A percentile compares a stretch with the other conserved stretches of the same genome.
Conservation (phyloP, 441 rosid species). For the Pelargonium cotyledonis region DNA sequence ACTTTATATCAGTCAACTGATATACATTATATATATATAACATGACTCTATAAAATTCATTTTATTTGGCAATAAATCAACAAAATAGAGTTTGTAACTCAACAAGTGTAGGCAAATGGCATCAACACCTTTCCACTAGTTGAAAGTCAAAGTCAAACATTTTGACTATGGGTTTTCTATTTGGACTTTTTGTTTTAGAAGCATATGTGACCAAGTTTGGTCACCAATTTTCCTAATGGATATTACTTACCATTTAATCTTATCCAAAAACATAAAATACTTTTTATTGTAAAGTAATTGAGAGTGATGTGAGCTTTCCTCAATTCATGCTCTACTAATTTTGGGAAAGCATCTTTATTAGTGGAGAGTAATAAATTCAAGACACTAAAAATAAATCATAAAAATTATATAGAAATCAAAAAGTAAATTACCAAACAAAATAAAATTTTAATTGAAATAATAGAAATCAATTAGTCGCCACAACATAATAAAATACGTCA, state of each 20-base stretch:
- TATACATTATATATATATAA: background rate
- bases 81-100: background rate
- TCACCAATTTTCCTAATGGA: background rate
- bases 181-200: background rate
- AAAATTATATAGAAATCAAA: too few relatives aligned
- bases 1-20: too few relatives aligned
- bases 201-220: background rate
- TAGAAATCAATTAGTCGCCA: too few relatives aligned
- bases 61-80: too few relatives aligned
- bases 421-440: too few relatives aligned
- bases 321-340: background rate
- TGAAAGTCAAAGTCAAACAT: constrained; percentile 1
- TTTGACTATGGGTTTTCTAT: background rate
- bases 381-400: too few relatives aligned
- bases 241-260: background rate
- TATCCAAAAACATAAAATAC: background rate
- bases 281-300: background rate
- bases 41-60: too few relatives aligned
- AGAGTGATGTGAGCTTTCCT: background rate
- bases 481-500: too few relatives aligned
- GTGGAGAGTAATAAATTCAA: too few relatives aligned
- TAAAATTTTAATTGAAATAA: too few relatives aligned
- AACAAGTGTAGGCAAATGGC: background rate
- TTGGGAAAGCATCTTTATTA: too few relatives aligned
- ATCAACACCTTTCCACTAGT: background rate